Evolutionary conservation across 768 basidiomycete genomes (phyloP), one percentile per base, ranked within the genome.

Genomic region (Termitomyces sp.): DNA sequence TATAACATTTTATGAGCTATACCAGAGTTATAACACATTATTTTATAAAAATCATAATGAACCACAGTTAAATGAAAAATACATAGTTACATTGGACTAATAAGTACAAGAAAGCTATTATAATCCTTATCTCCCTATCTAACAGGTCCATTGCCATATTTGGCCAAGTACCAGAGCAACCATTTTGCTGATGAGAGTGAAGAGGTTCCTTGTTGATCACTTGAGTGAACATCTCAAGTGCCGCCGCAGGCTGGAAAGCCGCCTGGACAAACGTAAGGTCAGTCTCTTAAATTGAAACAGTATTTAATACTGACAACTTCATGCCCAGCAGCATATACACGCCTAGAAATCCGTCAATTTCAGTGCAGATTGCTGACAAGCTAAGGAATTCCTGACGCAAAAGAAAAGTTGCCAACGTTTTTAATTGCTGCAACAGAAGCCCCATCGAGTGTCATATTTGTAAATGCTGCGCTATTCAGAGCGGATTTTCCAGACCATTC

Each of bases 201-300:
- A 85, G 67, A 57, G 76, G 79, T 59, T 86, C 72, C 58, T 69
- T 75, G 30, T 70, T 69, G 36, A 86, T 66, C 14, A 86, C 65
- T 60, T 87, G 83, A 3, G 72, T 74, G 66, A 86, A 85, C 54
- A 88, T 83, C 62, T 79, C 80, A 7, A 85, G 71, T 1, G 84
- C 75, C 4, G 79, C 81, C 4, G 74, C 75, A 6, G 85, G 85
- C 58, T 84, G 80, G 72, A 84, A 87, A 0, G 84, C 83, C 32
- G 85, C 75, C 85, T 86, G 50, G 33, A 36, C 43, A 49, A 45
- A 10, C 46, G 48, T 9, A 22, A 49, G 0, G 26, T 30, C 33
- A 43, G 20, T n/a, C 40, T 16, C n/a, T 32, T n/a, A 47, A 13
- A 22, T 32, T 18, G 49, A 10, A 22, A 52, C 53, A 55, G 47